Percentiles rank a stretch among this genome's conserved stretches.
Conservation (phyloP, 441 rosid species). For the Bocquillonia castaneifolia region DNA sequence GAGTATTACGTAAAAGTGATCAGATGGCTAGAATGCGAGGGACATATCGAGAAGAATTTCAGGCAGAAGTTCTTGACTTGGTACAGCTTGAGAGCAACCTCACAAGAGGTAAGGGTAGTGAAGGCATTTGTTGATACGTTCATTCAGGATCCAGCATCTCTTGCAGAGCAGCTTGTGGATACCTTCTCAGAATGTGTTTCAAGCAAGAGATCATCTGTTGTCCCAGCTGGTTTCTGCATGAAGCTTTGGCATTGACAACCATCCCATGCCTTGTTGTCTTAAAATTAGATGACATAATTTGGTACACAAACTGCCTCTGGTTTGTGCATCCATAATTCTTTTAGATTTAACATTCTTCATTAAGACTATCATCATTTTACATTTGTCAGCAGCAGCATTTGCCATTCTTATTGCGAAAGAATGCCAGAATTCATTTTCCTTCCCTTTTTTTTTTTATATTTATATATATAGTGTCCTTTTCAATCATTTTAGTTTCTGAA, state of each 20-base stretch:
- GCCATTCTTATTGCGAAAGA: constrained; percentile 37
- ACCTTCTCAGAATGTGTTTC: constrained; percentile 71
- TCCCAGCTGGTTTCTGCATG: constrained; percentile 75
- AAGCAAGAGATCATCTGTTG: constrained; percentile 47
- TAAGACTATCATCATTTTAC: constrained; percentile 25
- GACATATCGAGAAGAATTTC: constrained; percentile 82
- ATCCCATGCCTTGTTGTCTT: background rate
- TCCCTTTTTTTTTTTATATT: no score
- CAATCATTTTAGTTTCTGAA: constrained; percentile 22
- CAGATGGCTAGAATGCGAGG: constrained; percentile 72
- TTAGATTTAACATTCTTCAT: constrained; percentile 36
- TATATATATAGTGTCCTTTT: constrained; percentile 21
- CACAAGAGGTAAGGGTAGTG: constrained; percentile 68
- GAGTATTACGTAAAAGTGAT: constrained; percentile 71
- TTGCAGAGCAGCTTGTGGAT: constrained; percentile 87
- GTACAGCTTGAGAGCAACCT: constrained; percentile 84
- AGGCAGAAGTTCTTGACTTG: constrained; percentile 93
- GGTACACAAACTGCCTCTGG: constrained; percentile 24
- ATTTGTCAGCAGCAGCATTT: constrained; percentile 28
- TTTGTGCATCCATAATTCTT: constrained; percentile 39
- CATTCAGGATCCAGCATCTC: constrained; percentile 67
- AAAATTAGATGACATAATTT: constrained; percentile 12
- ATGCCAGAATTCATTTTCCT: constrained; percentile 25
- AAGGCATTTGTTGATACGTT: constrained; percentile 75
- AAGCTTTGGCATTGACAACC: constrained; percentile 84